Percentiles rank a stretch among this genome's conserved stretches.
phyloP scores from a whole-genome alignment of 192 early-diverging fungal species.

The Coemansia sp. region DNA sequence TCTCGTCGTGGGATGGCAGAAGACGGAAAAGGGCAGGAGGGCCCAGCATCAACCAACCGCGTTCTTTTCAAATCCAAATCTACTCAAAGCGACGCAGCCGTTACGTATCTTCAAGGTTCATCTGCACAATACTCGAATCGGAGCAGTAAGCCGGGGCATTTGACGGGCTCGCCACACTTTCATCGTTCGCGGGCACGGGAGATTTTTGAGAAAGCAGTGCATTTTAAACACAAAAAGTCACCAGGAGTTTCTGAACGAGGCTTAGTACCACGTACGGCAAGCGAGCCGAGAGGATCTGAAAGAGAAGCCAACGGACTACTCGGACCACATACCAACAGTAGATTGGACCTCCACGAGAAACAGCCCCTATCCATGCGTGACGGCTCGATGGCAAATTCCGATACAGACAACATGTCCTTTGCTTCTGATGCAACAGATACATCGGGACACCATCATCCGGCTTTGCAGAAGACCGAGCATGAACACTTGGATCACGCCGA shows the following conservation, averaged over 20 bases:
- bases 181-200: slow-evolving; percentile 19
- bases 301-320: not conserved
- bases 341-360: not conserved
- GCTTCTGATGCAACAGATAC: not conserved
- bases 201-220: slow-evolving; percentile 31
- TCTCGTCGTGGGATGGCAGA: not conserved
- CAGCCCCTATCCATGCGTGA: not conserved
- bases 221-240: slow-evolving; percentile 7
- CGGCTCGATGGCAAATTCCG: not conserved
- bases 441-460: not conserved
- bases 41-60: not conserved
- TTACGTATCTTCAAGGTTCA: not conserved
- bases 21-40: not conserved
- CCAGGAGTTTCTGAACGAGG: slow-evolving; percentile 5
- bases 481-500: not conserved
- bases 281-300: not conserved
- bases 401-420: not conserved
- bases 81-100: slow-evolving; percentile 3
- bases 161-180: not conserved
- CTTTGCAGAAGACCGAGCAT: not conserved
- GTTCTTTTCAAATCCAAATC: not conserved
- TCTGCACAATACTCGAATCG: not conserved
- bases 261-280: slow-evolving; percentile 1
- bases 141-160: not conserved
- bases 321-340: not conserved